A percentile compares a stretch with the other conserved stretches of the same genome.
phyloP scores from a whole-genome alignment of 306 rosid genomes.

The Prunus kanzakura region DNA sequence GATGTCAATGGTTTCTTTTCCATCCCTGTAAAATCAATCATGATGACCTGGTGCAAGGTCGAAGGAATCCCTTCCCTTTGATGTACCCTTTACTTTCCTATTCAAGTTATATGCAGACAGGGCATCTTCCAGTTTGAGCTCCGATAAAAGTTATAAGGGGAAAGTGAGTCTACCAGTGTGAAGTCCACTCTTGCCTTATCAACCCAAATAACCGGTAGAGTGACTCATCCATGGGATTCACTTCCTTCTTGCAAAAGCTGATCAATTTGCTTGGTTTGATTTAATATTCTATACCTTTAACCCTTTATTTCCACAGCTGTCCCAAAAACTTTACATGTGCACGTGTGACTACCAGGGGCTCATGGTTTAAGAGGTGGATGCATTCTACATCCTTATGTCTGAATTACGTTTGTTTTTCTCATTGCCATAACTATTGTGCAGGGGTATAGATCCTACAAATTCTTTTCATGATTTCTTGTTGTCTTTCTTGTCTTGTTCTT shows the following conservation, averaged over 20 bases:
- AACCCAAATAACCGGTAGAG: background rate
- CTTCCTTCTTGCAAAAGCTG: background rate
- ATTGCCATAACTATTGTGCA: background rate
- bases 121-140: background rate
- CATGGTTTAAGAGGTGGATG: background rate
- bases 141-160: background rate
- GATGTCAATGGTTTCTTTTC: background rate
- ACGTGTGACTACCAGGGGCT: background rate
- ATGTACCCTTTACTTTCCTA: background rate
- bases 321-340: background rate
- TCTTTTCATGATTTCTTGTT: background rate
- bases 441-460: background rate
- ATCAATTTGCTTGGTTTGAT: background rate
- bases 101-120: background rate
- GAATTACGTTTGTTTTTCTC: background rate
- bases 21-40: background rate
- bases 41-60: background rate
- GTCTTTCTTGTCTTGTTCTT: background rate
- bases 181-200: background rate
- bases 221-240: background rate
- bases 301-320: background rate
- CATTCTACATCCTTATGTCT: background rate
- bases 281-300: background rate
- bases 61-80: background rate
- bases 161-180: background rate